phyloP scores from a whole-genome alignment of 768 basidiomycete species.

The Xanthoconium purpureum region DNA sequence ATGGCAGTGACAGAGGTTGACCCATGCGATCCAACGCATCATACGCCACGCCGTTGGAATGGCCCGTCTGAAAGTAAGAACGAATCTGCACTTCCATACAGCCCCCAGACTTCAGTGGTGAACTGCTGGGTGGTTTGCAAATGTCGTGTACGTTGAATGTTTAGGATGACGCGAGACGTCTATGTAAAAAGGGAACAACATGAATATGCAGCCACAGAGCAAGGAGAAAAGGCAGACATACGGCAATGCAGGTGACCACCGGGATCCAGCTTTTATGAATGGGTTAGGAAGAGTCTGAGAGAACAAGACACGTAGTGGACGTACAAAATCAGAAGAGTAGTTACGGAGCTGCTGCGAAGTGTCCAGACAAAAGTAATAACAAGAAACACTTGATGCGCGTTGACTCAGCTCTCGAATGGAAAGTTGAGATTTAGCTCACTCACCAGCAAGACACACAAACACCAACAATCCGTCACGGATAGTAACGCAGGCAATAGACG shows the following conservation, averaged over 20 bases:
- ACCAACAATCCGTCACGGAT: conserved; percentile 23
- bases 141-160: conserved; percentile 6
- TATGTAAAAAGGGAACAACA: background rate
- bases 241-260: conserved; percentile 13
- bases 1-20: background rate
- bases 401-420: background rate
- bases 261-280: conserved; percentile 19
- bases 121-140: background rate
- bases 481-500: conserved; percentile 15
- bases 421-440: background rate
- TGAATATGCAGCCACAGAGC: background rate
- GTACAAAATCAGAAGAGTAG: conserved; percentile 14
- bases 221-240: conserved; percentile 2
- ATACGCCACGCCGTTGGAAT: background rate
- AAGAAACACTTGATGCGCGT: conserved; percentile 12
- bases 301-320: background rate
- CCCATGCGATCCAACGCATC: background rate
- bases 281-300: background rate
- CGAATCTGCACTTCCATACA: conserved; percentile 16
- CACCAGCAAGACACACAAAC: conserved; percentile 15
- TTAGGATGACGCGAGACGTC: conserved; percentile 19
- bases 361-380: background rate
- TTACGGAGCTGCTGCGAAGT: conserved; percentile 1
- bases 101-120: conserved; percentile 16
- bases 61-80: conserved; percentile 5